Evolutionary conservation across 768 basidiomycete genomes (phyloP).

Genomic region (Panaeolus papilionaceus): DNA sequence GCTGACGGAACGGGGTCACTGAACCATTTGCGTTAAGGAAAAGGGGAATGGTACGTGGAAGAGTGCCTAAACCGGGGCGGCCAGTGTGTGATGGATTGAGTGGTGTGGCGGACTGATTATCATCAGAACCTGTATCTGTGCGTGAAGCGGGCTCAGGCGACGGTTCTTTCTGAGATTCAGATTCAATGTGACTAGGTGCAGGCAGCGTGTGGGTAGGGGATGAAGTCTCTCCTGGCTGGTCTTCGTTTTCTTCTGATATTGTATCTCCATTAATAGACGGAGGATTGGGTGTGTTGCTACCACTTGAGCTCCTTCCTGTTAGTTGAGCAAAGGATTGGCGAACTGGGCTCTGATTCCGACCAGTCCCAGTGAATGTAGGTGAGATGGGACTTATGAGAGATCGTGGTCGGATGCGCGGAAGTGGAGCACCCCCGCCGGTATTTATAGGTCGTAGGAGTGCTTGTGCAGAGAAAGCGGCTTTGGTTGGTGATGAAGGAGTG

Average conservation of each 20-base stretch:
- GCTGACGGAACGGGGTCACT: slow-evolving; percentile 19
- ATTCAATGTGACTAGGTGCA: slow-evolving; percentile 18
- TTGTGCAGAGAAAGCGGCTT: slow-evolving; percentile 33
- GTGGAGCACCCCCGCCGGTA: slow-evolving; percentile 19
- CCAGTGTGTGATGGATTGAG: slow-evolving; percentile 49
- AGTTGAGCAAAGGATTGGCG: slow-evolving; percentile 1
- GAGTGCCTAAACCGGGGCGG: slow-evolving; percentile 48
- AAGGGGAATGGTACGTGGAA: slow-evolving; percentile 63
- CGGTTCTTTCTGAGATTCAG: slow-evolving; percentile 14
- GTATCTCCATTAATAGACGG: slow-evolving; percentile 18
- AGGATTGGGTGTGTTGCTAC: slow-evolving; percentile 3
- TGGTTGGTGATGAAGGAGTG: slow-evolving; percentile 32
- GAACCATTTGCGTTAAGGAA: slow-evolving; percentile 35
- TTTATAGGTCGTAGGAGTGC: slow-evolving; percentile 20
- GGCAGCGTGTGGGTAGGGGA: slow-evolving; percentile 17
- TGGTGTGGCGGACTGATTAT: slow-evolving; percentile 7
- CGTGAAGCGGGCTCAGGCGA: slow-evolving; percentile 1
- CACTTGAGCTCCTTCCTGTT: slow-evolving; percentile 16
- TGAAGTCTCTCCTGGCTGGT: neutral
- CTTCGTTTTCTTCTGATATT: slow-evolving; percentile 28
- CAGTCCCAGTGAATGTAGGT: slow-evolving; percentile 29
- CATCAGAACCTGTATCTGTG: neutral
- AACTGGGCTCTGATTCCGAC: slow-evolving; percentile 15
- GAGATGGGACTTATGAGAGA: slow-evolving; percentile 41
- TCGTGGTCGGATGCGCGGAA: slow-evolving; percentile 22